Conservation (phyloP, 108 stramenopile genomes). For the Cyclotella choctawhatcheeana region DNA sequence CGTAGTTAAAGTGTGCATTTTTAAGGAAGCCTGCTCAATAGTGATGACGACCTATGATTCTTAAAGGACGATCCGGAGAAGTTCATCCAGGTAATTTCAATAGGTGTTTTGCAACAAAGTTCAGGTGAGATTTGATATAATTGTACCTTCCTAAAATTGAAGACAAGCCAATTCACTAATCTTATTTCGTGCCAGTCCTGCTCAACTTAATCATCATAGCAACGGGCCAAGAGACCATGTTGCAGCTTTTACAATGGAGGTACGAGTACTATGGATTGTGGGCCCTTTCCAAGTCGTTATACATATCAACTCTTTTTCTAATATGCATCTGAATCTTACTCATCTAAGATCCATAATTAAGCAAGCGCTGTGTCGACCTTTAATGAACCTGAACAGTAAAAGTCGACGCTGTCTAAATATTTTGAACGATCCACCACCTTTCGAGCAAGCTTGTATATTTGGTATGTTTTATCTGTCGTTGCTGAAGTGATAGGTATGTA, state of each 20-base stretch:
- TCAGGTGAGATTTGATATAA: too few relatives aligned
- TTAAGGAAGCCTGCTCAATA: too few relatives aligned
- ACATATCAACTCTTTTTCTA: background rate
- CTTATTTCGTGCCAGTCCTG: too few relatives aligned
- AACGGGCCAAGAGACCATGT: conserved; percentile 53
- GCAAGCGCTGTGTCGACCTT: conserved; percentile 39
- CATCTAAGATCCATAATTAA: conserved; percentile 28
- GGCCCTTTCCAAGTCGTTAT: too few relatives aligned
- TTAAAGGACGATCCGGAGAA: conserved; percentile 23
- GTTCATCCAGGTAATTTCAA: conserved; percentile 24
- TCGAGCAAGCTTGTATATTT: conserved; percentile 43
- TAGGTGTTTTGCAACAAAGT: conserved; percentile 34
- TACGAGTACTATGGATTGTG: background rate
- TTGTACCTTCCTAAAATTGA: too few relatives aligned
- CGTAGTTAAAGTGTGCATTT: background rate
- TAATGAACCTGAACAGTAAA: conserved; percentile 37
- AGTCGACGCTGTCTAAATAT: conserved; percentile 39
- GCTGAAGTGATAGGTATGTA: too few relatives aligned
- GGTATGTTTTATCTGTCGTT: conserved; percentile 12
- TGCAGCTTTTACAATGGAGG: conserved; percentile 52
- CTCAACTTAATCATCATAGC: conserved; percentile 44
- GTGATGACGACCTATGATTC: background rate
- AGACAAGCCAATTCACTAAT: too few relatives aligned
- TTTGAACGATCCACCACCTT: conserved; percentile 31
- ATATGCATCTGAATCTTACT: background rate